Base-by-base conservation (phyloP, 2,329 filamentous ascomycete genomes). In the Pseudomassariella vexata region DNA sequence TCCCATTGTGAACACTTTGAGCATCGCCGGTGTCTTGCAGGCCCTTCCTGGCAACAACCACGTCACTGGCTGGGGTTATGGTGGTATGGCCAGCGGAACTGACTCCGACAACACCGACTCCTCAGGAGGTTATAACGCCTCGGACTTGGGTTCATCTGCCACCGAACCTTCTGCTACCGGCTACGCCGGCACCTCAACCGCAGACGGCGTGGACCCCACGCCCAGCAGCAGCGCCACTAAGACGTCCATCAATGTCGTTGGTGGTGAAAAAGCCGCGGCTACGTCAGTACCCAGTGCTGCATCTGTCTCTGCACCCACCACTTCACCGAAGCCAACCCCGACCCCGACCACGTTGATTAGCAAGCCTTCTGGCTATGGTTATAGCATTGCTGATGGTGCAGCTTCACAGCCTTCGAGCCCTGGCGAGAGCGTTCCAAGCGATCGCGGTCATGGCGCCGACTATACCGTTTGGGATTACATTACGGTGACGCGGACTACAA, bases 41-140 rank as follows among this genome's bases (percentile, higher is more conserved):
- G 51, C 52, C 11, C 66, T 82, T 11, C 75, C 77, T 2, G 74
- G 77, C 18, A 59, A 66, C 52, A 73, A 73, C 56, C 62, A 65
- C 4, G 49, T 78, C n/a, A 61, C 62, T 22, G 67, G 70, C 27
- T 80, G 67, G 63, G 46, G 18, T 9, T 18, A 19, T 19, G 19
- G 16, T 8, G 22, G 30, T 10, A 24, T 9, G 23, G 20, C 29
- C 8, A 25, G 14, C 9, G 32, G 24, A 15, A 27, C 11, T 20
- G 24, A 11, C 19, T 20, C 24, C 24, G 20, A 16, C 25, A 23
- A 20, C 15, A n/a, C 30, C 9, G 23, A 10, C 9, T 14, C 9
- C 15, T 10, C 9, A 26, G 24, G 9, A 9, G 24, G n/a, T n/a
- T n/a, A n/a, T n/a, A n/a, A n/a, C n/a, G n/a, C n/a, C n/a, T n/a